phyloP scores from a whole-genome alignment of 345 rosid genomes.

The Turnera subulata region DNA sequence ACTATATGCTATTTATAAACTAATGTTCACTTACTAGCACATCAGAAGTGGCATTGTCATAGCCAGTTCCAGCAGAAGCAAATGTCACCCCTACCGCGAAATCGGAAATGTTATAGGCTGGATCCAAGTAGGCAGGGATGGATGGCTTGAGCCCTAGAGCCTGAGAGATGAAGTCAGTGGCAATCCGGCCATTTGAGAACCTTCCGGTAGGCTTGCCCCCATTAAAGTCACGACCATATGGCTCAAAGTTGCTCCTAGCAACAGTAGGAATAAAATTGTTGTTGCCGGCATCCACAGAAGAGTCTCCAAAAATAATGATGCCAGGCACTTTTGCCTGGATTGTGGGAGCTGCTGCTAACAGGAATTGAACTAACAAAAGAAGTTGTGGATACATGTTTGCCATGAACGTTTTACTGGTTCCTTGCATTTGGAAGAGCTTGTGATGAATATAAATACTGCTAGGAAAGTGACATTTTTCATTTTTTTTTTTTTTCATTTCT shows the following conservation, averaged over 20 bases:
- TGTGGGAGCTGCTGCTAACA: not conserved
- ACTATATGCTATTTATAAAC: too few species aligned
- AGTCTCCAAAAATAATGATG: conserved; percentile 21
- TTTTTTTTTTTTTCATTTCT: too few species aligned
- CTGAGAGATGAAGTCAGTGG: conserved; percentile 25
- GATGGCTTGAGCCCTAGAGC: conserved; percentile 19
- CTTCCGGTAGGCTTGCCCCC: conserved; percentile 24
- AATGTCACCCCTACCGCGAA: conserved; percentile 25
- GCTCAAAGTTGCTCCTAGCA: conserved; percentile 22
- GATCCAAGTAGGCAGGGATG: conserved; percentile 27
- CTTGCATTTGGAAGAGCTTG: too few species aligned
- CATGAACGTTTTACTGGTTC: too few species aligned
- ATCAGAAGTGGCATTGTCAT: conserved; percentile 26
- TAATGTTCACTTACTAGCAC: conserved; percentile 24
- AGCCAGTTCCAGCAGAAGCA: conserved; percentile 35
- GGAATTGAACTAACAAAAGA: not conserved
- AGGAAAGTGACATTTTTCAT: too few species aligned
- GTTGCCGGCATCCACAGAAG: conserved; percentile 26
- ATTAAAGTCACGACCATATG: conserved; percentile 21
- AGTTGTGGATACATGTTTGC: not conserved
- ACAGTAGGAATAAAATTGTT: conserved; percentile 18
- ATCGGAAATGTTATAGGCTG: conserved; percentile 19
- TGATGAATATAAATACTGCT: too few species aligned
- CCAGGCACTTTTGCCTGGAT: conserved; percentile 21
- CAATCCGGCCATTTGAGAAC: conserved; percentile 27